A percentile compares a stretch with the other conserved stretches of the same genome.
phyloP scores from a whole-genome alignment of 2,329 filamentous ascomycete species.

The Ceratocystis papillata region DNA sequence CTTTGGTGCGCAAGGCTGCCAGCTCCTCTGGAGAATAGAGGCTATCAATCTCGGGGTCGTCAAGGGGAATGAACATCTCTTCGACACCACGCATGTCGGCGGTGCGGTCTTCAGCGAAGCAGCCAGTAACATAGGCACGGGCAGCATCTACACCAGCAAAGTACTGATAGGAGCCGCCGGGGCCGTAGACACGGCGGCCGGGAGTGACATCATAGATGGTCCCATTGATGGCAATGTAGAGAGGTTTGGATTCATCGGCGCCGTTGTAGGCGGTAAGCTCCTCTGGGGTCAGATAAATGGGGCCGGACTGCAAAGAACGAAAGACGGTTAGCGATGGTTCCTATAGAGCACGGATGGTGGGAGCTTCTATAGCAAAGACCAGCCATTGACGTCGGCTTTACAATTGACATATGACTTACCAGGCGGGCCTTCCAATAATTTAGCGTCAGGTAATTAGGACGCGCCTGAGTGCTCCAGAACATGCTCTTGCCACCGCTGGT shows the following conservation, averaged over 20 bases:
- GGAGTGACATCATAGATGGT: constrained; percentile 75
- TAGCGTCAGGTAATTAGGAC: constrained; percentile 50
- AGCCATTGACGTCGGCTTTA: neutral
- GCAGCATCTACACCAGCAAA: constrained; percentile 82
- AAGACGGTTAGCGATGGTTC: constrained; percentile 4
- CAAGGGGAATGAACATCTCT: constrained; percentile 63
- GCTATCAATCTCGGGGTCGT: constrained; percentile 51
- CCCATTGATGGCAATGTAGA: constrained; percentile 85
- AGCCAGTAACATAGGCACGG: constrained; percentile 83
- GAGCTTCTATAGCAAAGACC: neutral
- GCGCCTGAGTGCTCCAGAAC: constrained; percentile 54
- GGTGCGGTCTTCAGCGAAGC: constrained; percentile 75
- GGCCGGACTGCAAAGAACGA: constrained; percentile 41
- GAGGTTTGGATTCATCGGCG: constrained; percentile 58
- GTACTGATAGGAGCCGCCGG: constrained; percentile 74
- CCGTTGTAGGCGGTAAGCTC: constrained; percentile 71
- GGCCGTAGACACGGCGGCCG: constrained; percentile 60
- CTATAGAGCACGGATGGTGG: neutral
- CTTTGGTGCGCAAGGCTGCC: constrained; percentile 45
- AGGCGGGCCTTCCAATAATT: constrained; percentile 49
- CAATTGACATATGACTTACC: constrained; percentile 36
- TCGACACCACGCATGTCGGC: constrained; percentile 80
- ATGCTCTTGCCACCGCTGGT: constrained; percentile 59
- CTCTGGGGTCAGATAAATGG: constrained; percentile 59
- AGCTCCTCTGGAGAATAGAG: constrained; percentile 47